phyloP scores from a whole-genome alignment of 257 asterid genomes.

The Solanum lignicaule region DNA sequence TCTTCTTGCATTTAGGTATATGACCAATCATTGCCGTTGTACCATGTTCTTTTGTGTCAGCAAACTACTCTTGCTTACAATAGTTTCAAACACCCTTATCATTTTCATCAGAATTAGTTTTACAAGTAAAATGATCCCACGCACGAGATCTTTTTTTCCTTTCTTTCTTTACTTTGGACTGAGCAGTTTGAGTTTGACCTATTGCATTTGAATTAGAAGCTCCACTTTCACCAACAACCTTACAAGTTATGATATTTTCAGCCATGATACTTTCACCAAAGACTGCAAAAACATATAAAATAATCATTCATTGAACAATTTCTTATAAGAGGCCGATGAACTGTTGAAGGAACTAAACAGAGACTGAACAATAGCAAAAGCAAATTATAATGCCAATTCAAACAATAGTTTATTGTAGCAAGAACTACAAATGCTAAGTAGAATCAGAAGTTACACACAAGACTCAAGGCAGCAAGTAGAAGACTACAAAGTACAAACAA shows the following conservation, averaged over 20 bases:
- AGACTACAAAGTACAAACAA: no score
- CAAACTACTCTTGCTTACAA: neutral
- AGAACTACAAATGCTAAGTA: neutral
- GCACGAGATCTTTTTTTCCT: neutral
- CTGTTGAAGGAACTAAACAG: neutral
- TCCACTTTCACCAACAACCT: neutral
- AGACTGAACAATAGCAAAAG: neutral
- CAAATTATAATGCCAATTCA: neutral
- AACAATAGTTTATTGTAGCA: neutral
- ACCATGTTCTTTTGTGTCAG: neutral
- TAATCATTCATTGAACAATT: neutral
- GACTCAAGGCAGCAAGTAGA: neutral
- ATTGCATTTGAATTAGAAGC: neutral
- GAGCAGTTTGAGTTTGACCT: neutral
- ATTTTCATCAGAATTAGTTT: neutral
- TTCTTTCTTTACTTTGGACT: neutral
- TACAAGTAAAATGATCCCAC: neutral
- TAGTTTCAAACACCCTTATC: neutral
- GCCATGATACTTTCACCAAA: neutral
- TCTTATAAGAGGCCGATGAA: neutral
- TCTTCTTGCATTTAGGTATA: neutral
- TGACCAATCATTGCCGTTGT: neutral
- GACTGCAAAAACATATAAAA: no score
- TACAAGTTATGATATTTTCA: neutral
- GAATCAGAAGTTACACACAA: neutral